These are phyloP conservation scores for Lepidium didymum DNA, from an alignment of 345 rosid genomes.

Conservation along the genomic window DNA sequence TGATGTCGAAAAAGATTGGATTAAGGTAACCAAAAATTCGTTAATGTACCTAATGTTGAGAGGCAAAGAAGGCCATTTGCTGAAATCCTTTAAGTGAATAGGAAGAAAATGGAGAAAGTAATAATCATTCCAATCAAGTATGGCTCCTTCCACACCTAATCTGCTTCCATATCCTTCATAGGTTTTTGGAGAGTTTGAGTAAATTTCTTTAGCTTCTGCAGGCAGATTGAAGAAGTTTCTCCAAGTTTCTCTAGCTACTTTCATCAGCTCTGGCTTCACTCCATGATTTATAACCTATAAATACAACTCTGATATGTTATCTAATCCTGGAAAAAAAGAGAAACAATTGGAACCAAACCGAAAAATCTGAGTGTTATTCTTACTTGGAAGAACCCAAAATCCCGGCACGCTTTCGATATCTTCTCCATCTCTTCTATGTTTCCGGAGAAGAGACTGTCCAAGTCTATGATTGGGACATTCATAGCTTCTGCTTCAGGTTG, in stretches of 20 bases:
- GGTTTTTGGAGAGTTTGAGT: slow-evolving; percentile 66
- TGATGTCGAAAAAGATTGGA: too few relatives aligned
- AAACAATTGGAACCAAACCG: background rate
- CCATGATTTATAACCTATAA: slow-evolving; percentile 64
- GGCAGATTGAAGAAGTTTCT: slow-evolving; percentile 62
- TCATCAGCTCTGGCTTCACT: slow-evolving; percentile 54
- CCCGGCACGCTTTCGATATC: slow-evolving; percentile 51
- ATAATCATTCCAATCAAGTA: slow-evolving; percentile 95
- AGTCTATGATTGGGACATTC: slow-evolving; percentile 71
- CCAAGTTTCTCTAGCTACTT: slow-evolving; percentile 50
- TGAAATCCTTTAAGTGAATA: slow-evolving; percentile 38
- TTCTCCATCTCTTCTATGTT: slow-evolving; percentile 19
- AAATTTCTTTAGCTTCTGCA: slow-evolving; percentile 51
- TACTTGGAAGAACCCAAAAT: slow-evolving; percentile 89
- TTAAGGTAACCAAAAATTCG: background rate
- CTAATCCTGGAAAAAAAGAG: background rate
- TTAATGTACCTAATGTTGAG: slow-evolving; percentile 43
- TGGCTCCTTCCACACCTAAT: slow-evolving; percentile 72
- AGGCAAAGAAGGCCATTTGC: slow-evolving; percentile 78
- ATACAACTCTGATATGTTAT: background rate
- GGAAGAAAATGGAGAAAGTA: slow-evolving; percentile 76
- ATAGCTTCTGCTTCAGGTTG: background rate
- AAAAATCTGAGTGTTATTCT: background rate
- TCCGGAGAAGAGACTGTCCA: slow-evolving; percentile 32
- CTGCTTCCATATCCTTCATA: slow-evolving; percentile 97